These are phyloP conservation scores for Brassica incana DNA, from an alignment of 345 rosid species.

Conservation along the genomic window DNA sequence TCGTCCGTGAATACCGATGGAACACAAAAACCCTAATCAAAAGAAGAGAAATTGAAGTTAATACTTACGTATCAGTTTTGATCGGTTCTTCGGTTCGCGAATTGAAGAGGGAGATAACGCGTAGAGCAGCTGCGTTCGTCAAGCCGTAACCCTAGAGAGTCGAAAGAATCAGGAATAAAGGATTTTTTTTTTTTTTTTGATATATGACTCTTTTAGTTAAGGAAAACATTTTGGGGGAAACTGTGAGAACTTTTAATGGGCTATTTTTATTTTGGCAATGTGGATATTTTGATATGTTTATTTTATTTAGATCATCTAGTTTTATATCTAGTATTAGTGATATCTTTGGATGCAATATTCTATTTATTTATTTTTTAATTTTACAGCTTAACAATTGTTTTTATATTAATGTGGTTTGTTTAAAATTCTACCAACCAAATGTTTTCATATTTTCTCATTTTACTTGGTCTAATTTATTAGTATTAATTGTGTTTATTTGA, in stretches of 20 bases:
- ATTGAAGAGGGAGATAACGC: conserved; percentile 18
- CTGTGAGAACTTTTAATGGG: not conserved
- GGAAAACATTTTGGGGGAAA: not conserved
- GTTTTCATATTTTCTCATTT: no score
- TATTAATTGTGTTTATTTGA: no score
- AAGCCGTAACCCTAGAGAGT: conserved; percentile 25
- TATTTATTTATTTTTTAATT: not conserved
- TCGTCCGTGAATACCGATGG: not conserved
- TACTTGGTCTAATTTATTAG: no score
- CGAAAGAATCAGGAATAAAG: not conserved
- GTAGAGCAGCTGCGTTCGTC: conserved; percentile 22
- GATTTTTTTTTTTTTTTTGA: not conserved
- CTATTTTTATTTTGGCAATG: no score
- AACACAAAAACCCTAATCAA: not conserved
- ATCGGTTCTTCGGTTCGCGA: conserved; percentile 1
- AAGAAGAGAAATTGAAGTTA: not conserved
- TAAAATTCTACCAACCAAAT: no score
- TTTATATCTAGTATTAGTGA: no score
- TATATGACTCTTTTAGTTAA: not conserved
- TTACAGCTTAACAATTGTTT: not conserved
- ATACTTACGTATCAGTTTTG: conserved; percentile 10
- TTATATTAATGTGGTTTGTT: no score
- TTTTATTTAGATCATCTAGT: no score
- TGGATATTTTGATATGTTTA: no score
- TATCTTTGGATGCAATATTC: no score